A percentile compares a stretch with the other conserved stretches of the same genome.
phyloP scores from a whole-genome alignment of 73 alveolate genomes.

The Effrenium voratum region DNA sequence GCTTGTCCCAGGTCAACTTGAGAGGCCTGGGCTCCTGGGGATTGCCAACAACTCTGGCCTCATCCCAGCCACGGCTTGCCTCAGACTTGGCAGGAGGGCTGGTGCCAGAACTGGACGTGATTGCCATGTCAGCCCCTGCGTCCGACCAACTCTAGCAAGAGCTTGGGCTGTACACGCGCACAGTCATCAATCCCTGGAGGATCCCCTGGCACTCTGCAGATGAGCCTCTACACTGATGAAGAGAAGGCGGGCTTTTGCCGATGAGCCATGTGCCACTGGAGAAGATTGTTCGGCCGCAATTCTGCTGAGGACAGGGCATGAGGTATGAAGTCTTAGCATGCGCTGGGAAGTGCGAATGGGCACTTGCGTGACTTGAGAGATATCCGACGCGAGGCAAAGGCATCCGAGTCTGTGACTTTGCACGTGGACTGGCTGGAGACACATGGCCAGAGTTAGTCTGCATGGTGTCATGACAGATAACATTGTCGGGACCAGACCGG shows the following conservation, averaged over 20 bases:
- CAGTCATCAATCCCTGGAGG: too few species aligned
- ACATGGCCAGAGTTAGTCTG: not conserved
- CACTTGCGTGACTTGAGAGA: too few species aligned
- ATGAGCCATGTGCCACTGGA: not conserved
- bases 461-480: too few species aligned
- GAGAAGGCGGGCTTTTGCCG: not conserved
- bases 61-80: constrained; percentile 17
- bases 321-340: not conserved
- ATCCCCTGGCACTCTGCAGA: too few species aligned
- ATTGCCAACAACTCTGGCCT: constrained; percentile 20
- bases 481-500: too few species aligned
- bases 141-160: too few species aligned
- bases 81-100: constrained; percentile 7
- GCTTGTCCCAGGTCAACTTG: too few species aligned
- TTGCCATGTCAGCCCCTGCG: too few species aligned
- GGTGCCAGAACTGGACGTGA: too few species aligned
- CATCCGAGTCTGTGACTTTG: not conserved
- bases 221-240: not conserved
- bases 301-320: not conserved
- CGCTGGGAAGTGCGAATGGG: too few species aligned
- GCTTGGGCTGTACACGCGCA: too few species aligned
- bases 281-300: not conserved
- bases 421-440: not conserved
- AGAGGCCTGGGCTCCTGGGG: constrained; percentile 9
- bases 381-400: too few species aligned